Evolutionary conservation across 164 flowering plant species (phyloP), one percentile per base, ranked within the genome.

Genomic region (Paratinospora sagittata): DNA sequence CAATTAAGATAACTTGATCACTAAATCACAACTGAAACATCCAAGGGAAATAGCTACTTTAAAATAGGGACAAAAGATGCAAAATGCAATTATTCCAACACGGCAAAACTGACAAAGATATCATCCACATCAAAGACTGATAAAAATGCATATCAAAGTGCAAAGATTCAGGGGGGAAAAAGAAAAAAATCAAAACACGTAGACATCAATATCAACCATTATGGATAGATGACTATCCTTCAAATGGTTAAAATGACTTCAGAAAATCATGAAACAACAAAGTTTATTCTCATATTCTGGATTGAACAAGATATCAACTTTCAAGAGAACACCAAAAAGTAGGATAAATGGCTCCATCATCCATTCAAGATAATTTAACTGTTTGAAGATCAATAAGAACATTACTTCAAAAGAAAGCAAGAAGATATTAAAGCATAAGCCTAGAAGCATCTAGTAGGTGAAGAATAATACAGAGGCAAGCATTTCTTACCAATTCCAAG

Each of bases 401-500:
- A 8, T 12, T 14, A 43, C 21, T 55, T 55, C 61, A 19, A 21
- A 19, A 23, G 61, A 21, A 55, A 55, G 7, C 10, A 8, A 19
- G 58, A 39, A 7, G 1, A 52, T 14, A 52, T 52, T 0, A 14
- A 14, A 52, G 39, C 10, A 27, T 21, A 16, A 72, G 5, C 63
- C 12, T 36, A 55, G 0, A 16, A 19, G 13, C 43, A 55, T 24
- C 7, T 17, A 68, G 33, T 23, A 37, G 14, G 23, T 41, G 67
- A 11, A 73, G n/a, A 67, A 9, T 45, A 70, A 64, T 41, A 34
- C 23, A 63, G 52, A 24, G 63, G 65, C 8, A 27, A 1, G 8
- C 45, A 52, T 34, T 41, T 24, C n/a, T 85, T 88, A 96, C 98
- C 99, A 85, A 12, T 78, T 78, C 79, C 74, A 89, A 75, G 82